Evolutionary conservation across 331 rosid species (phyloP), one percentile per base, ranked within the genome.

Genomic region (Cydonia oblonga): DNA sequence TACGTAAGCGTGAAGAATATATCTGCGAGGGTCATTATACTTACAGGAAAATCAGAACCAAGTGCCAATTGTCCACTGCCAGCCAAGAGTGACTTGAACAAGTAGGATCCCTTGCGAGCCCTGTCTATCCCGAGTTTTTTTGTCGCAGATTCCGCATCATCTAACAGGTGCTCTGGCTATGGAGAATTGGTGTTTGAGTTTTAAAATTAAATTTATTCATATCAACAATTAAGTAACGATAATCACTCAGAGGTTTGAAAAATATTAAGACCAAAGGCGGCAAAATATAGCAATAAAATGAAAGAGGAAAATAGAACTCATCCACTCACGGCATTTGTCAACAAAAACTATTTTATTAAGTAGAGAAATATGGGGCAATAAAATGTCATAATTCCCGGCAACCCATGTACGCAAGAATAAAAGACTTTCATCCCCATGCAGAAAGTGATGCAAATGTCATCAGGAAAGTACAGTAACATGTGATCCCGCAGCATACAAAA

Each of bases 1-100:
- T 24, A 40, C 13, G 42, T 3, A 9, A 0, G 0, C 0, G 13
- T n/a, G 25, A 49, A 19, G 32, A 14, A 49, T 13, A 23, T 30
- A 67, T 40, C 8, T 38, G 20, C 5, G 30, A 67, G 64, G 10
- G 11, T 53, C 46, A 15, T 22, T 16, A 89, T 49, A 78, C 95
- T 86, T 80, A 90, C 96, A 4, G 97, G 97, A 88, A 96, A 90
- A 80, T 93, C 96, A 54, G 98, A 93, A 77, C 97, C 97, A 82
- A 90, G 84, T 54, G 89, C 46, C 46, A 40, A 76, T 25, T 60
- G 71, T 33, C 84, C 88, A 70, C 78, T 87, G 79, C 85, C 64
- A 54, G 68, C 74, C 66, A 89, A 57, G 60, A 91, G 89, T 51
- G 93, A 86, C 69, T 32, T 75, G 53, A 89, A 91, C 51, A 89